phyloP scores from a whole-genome alignment of 1,284 basidiomycete species.

The Anthracocystis walkeri region DNA sequence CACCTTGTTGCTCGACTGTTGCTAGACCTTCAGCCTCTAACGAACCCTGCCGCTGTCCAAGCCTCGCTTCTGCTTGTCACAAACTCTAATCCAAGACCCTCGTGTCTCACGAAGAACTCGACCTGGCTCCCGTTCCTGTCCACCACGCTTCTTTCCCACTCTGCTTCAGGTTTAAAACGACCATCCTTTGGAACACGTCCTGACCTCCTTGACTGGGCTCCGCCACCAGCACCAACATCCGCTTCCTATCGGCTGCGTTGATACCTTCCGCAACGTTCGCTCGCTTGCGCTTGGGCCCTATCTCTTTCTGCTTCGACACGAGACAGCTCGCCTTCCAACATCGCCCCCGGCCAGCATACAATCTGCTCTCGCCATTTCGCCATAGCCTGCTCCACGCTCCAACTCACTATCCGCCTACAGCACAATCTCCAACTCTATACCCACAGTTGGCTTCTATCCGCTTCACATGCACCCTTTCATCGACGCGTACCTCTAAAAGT shows the following conservation, averaged over 20 bases:
- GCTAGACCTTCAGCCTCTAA: constrained; percentile 3
- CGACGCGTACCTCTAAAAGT: constrained; percentile 17
- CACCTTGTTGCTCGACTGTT: background rate
- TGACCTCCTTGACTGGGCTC: background rate
- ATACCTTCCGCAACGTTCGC: background rate
- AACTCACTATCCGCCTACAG: background rate
- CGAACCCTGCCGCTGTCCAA: constrained; percentile 18
- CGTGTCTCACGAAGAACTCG: constrained; percentile 15
- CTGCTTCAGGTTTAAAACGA: constrained; percentile 8
- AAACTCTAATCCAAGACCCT: constrained; percentile 38
- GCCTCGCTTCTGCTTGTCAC: constrained; percentile 41
- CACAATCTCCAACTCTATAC: background rate
- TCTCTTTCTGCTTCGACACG: background rate
- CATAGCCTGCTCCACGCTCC: background rate
- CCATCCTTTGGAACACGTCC: constrained; percentile 29
- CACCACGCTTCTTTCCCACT: constrained; percentile 2
- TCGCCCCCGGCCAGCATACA: background rate
- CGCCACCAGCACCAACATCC: constrained; percentile 2
- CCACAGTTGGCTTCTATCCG: background rate
- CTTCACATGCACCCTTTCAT: constrained; percentile 21
- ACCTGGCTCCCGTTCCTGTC: constrained; percentile 14
- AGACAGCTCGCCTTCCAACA: background rate
- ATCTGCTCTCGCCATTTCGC: background rate
- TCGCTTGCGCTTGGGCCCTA: background rate
- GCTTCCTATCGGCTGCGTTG: constrained; percentile 1